Evolutionary conservation across 202 grass and related monocot genomes (phyloP), one percentile per base, ranked within the genome.

Genomic region (Digitaria exilis): DNA sequence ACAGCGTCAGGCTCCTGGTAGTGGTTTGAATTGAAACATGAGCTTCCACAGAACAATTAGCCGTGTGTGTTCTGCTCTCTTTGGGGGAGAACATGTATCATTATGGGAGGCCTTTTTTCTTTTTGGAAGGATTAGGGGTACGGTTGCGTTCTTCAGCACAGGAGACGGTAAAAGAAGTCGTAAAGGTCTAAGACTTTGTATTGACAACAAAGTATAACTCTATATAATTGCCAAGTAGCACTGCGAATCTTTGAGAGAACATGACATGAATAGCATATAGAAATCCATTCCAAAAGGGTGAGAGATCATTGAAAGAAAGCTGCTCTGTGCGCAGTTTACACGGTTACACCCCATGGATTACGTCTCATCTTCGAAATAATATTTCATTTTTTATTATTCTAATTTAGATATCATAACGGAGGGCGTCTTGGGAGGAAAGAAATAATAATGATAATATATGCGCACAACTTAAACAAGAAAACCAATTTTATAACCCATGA

Each of bases 151-250:
- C 58, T 43, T 75, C 24, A 7, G 28, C 4, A 58, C 34, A 26
- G 29, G 31, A 49, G 37, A 69, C 59, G 19, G 41, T 59, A 48
- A 84, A 71, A 42, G 30, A 78, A 51, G 30, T 50, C 9, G 3
- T 62, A 71, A 85, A 85, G 74, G n/a, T 18, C 42, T 41, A 7
- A 29, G 29, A 22, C 83, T 85, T 85, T 85, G 24, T 15, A 37
- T 19, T 62, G 31, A 63, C 16, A 43, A 41, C 9, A 71, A 78
- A 48, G 10, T 41, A 62, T n/a, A n/a, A 28, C 14, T 69, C 4
- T 35, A 35, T 6, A 69, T 19, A 32, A 52, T 51, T 52, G 9
- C 9, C 50, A 39, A 58, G 26, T 68, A 9, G n/a, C 46, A 37
- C 5, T 26, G 26, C 1, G 39, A 68, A 77, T 77, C 26, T 57